Evolutionary conservation across 345 rosid species (phyloP), one percentile per base, ranked within the genome.

Genomic region (Pugionium dolabratum): DNA sequence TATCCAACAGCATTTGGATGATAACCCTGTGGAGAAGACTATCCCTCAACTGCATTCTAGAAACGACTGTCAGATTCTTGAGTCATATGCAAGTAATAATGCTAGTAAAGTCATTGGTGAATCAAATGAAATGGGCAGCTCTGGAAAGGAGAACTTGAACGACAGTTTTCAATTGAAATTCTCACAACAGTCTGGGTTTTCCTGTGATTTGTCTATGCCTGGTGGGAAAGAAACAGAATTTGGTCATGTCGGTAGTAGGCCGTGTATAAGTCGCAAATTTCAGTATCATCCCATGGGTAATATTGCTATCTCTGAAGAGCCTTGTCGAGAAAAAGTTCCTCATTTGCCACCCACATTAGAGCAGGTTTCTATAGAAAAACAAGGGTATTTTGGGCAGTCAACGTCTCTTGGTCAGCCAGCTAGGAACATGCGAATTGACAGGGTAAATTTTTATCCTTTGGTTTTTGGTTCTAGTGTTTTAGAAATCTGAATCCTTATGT

Each of bases 271-370:
- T 56, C 90, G 87, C 68, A 91, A 78, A 77, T 89, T 92, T 83
- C 93, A 89, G 68, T 87, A 83, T 75, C 98, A 89, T 80, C 97
- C 97, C n/a, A 90, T 86, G 91, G 97, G 97, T 42, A 81, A 86
- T 86, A 59, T 84, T 64, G 89, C 80, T 75, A 75, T 64, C 55
- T 86, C 79, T 66, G 43, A 71, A 18, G 87, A 82, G 54, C 68
- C 83, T 67, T 75, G 80, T 43, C 59, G 61, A 68, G 83, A 77
- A 64, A 62, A 42, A 30, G 65, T 48, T 60, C 18, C 81, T 40
- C 82, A 67, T 71, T 52, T 60, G n/a, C 52, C 67, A 50, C 31
- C 67, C 25, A 33, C 54, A 6, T 9, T 42, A 32, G 60, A 51
- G 45, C 73, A 41, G 61, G 47, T 43, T 34, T 60, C 73, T 60